These are phyloP conservation scores for Persicaria maculosa DNA, from an alignment of 148 eudicot genomes.

Conservation along the genomic window DNA sequence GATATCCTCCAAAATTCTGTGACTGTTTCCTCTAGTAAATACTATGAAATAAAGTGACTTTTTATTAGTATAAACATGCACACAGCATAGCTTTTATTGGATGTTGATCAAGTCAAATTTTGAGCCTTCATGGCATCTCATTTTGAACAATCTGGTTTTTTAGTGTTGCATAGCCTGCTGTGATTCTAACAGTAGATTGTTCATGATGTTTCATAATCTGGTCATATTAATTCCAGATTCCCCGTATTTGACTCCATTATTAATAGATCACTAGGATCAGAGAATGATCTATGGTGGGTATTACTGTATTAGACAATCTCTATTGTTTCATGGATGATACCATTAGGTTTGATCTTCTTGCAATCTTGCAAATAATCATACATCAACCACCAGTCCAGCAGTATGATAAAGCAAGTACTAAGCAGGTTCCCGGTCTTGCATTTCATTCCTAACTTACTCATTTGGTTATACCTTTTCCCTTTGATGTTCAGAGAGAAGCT, in stretches of 20 bases:
- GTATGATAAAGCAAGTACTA: not conserved
- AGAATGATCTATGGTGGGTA: too few species aligned
- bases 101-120: not conserved
- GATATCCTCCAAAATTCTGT: not conserved
- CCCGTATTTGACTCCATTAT: too few species aligned
- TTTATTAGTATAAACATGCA: not conserved
- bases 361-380: not conserved
- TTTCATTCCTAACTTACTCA: not conserved
- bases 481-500: conserved; percentile 9
- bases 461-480: not conserved
- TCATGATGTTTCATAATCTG: not conserved
- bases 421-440: not conserved
- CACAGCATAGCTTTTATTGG: not conserved
- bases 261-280: too few species aligned
- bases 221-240: too few species aligned
- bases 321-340: not conserved
- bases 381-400: not conserved
- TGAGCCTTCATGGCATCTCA: not conserved
- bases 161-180: not conserved
- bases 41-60: not conserved
- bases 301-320: not conserved
- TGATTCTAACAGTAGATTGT: not conserved
- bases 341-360: not conserved
- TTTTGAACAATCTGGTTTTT: not conserved
- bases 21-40: not conserved